Evolutionary conservation across 116 monocot species (phyloP).

Genomic region (Thalassia testudinum): DNA sequence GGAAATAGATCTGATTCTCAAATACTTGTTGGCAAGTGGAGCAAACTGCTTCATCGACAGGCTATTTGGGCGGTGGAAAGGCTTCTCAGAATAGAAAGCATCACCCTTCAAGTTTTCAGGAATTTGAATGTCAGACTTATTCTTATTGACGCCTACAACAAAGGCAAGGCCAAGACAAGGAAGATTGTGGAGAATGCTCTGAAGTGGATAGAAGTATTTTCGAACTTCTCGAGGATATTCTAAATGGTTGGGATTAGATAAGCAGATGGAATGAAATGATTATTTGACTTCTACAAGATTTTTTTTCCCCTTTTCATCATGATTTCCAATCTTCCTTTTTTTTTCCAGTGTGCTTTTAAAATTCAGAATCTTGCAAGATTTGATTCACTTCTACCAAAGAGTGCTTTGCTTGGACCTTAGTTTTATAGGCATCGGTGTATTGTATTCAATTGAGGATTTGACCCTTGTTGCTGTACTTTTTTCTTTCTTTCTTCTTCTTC

Average conservation of each 20-base stretch:
- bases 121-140: conserved; percentile 36
- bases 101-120: conserved; percentile 25
- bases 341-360: no score
- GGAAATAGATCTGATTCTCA: conserved; percentile 38
- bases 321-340: no score
- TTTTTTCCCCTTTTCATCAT: no score
- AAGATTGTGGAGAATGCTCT: conserved; percentile 59
- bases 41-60: conserved; percentile 21
- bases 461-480: no score
- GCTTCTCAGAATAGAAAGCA: conserved; percentile 43
- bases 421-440: no score
- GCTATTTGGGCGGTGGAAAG: conserved; percentile 74
- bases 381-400: no score
- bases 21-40: conserved; percentile 27
- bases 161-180: conserved; percentile 37
- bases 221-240: conserved; percentile 38
- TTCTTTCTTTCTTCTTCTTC: no score
- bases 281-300: no score
- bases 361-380: no score
- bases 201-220: conserved; percentile 50
- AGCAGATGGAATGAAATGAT: no score
- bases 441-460: no score
- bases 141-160: conserved; percentile 43
- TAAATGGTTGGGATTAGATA: neutral
- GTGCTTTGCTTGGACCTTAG: no score